Base-by-base conservation (phyloP, 2,329 filamentous ascomycete species). In the Ascocoryne sarcoides region DNA sequence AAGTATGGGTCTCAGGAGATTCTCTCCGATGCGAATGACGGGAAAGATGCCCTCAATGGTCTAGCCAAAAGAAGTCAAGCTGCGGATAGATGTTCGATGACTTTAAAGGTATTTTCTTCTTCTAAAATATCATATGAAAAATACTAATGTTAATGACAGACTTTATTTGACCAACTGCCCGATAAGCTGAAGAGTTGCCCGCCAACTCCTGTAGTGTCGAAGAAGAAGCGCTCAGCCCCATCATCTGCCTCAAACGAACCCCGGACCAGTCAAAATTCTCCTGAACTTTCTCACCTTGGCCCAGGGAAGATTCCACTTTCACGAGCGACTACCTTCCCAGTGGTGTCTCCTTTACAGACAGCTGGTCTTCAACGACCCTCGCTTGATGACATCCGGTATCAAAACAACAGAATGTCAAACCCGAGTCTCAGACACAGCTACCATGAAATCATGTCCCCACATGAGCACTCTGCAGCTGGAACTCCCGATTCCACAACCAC, bases 21-120 rank as follows among this genome's bases (percentile, higher is more conserved):
- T 16, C 67, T 95, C 44, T 81, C 81, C 39, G 90, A 96, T 63
- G 90, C 89, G 0, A 73, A 79, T 45, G 83, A 87, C 47, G 92
- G 90, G 14, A 84, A 84, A 56, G 82, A 90, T 48, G 85, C 89
- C 47, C 75, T 96, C 45, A 76, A 79, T 37, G 79, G 78, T 12
- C 71, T 96, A 43, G 83, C 88, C 2, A 79, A 84, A 53, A 82
- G 83, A 54, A 95, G 88, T 57, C 73, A 93, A 70, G 88, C 89
- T 26, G 92, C 92, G 3, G 87, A 95, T 58, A 73, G 86, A 46
- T 92, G 93, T 55, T 86, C 84, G 1, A 72, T 70, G 33, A 82
- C 85, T 30, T 70, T 98, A 19, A 75, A 79, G 58, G 86, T 90
- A 70, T 61, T 76, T 65, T 4, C 31, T 21, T 12, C 17, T 32